Conservation (phyloP, 306 rosid genomes). For the Crotalaria pallida region DNA sequence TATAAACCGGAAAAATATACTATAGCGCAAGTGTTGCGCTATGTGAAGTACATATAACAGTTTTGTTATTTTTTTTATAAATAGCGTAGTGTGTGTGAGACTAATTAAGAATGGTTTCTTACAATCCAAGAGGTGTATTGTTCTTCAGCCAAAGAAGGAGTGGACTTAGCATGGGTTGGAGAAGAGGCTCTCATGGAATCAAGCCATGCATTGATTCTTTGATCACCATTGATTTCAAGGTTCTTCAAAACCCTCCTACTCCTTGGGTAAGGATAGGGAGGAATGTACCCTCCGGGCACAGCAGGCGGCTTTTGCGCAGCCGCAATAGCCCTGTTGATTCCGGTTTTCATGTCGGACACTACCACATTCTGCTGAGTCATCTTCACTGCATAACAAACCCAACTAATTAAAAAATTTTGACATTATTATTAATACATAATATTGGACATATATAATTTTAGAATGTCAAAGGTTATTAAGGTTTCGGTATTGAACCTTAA, state of each 20-base stretch:
- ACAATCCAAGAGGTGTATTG: constrained; percentile 61
- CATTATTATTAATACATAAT: neutral
- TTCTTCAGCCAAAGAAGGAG: constrained; percentile 47
- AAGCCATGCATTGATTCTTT: constrained; percentile 63
- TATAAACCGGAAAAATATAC: too few relatives aligned
- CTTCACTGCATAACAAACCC: constrained; percentile 23
- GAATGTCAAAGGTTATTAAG: neutral
- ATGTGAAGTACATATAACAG: too few relatives aligned
- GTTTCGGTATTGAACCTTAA: neutral
- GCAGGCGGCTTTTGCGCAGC: constrained; percentile 50
- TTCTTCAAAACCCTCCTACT: constrained; percentile 54
- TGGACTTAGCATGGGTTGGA: constrained; percentile 59
- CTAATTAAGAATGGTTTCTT: constrained; percentile 8
- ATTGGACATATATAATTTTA: neutral
- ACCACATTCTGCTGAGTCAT: constrained; percentile 82
- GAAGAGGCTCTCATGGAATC: constrained; percentile 95
- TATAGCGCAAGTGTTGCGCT: too few relatives aligned
- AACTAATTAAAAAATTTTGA: neutral
- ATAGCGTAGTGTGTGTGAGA: too few relatives aligned
- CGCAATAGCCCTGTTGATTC: constrained; percentile 33
- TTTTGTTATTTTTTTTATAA: too few relatives aligned
- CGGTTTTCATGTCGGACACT: constrained; percentile 34
- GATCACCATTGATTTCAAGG: constrained; percentile 70
- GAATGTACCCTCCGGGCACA: constrained; percentile 48
- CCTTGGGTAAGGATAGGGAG: constrained; percentile 41